Evolutionary conservation across 768 basidiomycete species (phyloP).

Genomic region (Suillus hirtellus): DNA sequence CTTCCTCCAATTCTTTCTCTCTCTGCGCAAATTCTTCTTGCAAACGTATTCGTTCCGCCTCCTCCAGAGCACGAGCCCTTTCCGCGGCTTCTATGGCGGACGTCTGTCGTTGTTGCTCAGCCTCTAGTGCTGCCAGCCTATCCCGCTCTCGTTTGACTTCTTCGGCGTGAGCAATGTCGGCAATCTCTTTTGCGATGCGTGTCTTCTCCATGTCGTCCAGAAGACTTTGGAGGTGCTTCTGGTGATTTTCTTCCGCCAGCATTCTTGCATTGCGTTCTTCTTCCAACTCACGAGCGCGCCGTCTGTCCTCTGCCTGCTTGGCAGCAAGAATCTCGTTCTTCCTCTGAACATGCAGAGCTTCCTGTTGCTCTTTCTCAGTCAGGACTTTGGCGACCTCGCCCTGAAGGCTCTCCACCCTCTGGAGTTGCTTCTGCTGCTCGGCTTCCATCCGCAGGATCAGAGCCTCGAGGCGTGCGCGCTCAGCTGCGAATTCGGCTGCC

Average conservation of each 20-base stretch:
- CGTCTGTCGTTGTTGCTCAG: constrained; percentile 29
- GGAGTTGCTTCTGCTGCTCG: constrained; percentile 19
- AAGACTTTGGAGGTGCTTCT: constrained; percentile 30
- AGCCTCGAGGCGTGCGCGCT: constrained; percentile 36
- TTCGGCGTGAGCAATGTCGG: constrained; percentile 26
- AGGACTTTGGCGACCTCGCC: constrained; percentile 30
- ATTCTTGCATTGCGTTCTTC: constrained; percentile 32
- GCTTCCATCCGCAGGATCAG: constrained; percentile 29
- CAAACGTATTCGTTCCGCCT: constrained; percentile 29
- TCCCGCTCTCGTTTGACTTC: constrained; percentile 30
- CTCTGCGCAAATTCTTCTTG: constrained; percentile 30
- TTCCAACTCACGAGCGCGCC: constrained; percentile 29
- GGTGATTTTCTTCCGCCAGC: constrained; percentile 29
- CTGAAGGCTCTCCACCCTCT: constrained; percentile 27
- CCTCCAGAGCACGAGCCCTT: constrained; percentile 24
- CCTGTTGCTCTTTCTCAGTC: constrained; percentile 29
- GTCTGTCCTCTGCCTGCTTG: constrained; percentile 30
- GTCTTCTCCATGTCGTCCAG: constrained; percentile 28
- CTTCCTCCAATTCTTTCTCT: constrained; percentile 27
- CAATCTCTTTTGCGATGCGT: constrained; percentile 25
- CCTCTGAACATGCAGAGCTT: constrained; percentile 28
- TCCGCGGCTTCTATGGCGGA: constrained; percentile 29
- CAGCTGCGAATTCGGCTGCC: constrained; percentile 38
- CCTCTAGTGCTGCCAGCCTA: constrained; percentile 31
- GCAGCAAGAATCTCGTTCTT: constrained; percentile 28